Base-by-base conservation (phyloP, 2,329 filamentous ascomycete genomes). In the Exophiala sp. region DNA sequence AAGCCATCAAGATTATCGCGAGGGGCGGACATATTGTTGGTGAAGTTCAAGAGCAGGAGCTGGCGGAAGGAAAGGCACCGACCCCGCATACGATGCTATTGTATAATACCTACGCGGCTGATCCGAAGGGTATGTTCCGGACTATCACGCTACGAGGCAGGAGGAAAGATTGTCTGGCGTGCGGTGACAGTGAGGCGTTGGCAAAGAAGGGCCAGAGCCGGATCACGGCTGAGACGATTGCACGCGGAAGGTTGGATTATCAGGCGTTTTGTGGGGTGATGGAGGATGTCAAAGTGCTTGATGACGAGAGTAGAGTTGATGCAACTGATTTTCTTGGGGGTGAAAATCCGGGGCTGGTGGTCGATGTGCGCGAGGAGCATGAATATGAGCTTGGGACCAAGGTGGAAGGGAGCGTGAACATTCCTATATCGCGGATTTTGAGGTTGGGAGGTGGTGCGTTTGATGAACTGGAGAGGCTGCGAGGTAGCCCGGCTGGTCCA, bases 321-420 rank as follows among this genome's bases (percentile, higher is more conserved):
- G 84, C 84, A 0, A 64, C 71, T 0, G 78, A 86, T 4, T 91
- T 89, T 62, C 73, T 76, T 46, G 20, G 45, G 46, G 7, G 58
- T 55, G 34, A 34, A 54, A 11, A 61, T 67, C 43, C 36, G 20
- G 33, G 29, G 8, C 20, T 57, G 1, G 71, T 96, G 2, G 70
- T 97, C 2, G 94, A 97, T 61, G 90, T 95, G 1, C 80, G 94
- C 2, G 90, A 95, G 62, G 83, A 83, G 63, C 88, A 90, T 24
- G 89, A 96, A 57, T 96, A 89, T 61, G 86, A 87, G 12, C 84
- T 97, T 41, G 91, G 87, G 59, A 16, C 60, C 1, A 84, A 79
- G 57, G 76, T 99, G 6, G 76, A 84, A 0, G 87, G 87, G 0
- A 89, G 89, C 21, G 72, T 95, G 47, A 96, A 76, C 47, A 66